A percentile compares a stretch with the other conserved stretches of the same genome.
Evolutionary conservation across 2,329 filamentous ascomycete genomes (phyloP).

Genomic region (Xenoacremonium recifei): DNA sequence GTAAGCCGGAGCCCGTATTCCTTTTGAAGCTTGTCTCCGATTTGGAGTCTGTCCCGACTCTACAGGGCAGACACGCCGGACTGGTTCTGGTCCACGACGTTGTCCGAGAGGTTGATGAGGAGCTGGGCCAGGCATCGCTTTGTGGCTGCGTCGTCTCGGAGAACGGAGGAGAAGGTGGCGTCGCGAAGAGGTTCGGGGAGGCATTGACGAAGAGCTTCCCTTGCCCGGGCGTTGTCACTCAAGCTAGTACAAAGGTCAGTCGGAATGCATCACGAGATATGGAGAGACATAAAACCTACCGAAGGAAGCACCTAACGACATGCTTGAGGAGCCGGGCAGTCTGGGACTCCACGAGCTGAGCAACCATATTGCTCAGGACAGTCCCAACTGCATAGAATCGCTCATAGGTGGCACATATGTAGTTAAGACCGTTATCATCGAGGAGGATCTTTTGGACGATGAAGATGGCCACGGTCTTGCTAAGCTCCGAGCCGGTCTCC

Average conservation of each 20-base stretch:
- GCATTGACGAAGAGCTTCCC: constrained; percentile 92
- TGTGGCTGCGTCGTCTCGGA: constrained; percentile 94
- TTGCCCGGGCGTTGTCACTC: constrained; percentile 92
- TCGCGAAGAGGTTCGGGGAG: constrained; percentile 98
- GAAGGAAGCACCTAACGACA: constrained; percentile 93
- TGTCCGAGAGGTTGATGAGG: constrained; percentile 93
- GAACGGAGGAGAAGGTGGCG: constrained; percentile 92
- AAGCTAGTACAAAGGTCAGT: constrained; percentile 54
- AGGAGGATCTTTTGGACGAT: constrained; percentile 99
- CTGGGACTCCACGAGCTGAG: constrained; percentile 94
- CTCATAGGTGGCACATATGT: constrained; percentile 98
- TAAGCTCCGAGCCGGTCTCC: constrained; percentile 97
- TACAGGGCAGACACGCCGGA: constrained; percentile 35
- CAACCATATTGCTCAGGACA: constrained; percentile 97
- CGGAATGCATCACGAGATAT: background rate
- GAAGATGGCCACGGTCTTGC: constrained; percentile 98
- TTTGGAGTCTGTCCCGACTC: no score
- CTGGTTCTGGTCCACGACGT: constrained; percentile 57
- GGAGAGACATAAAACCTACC: constrained; percentile 54
- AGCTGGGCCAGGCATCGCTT: constrained; percentile 98
- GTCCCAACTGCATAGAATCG: constrained; percentile 97
- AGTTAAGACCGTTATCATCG: constrained; percentile 93
- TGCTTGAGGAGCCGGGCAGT: constrained; percentile 95
- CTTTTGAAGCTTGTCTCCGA: no score
- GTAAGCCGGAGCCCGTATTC: no score